These are phyloP conservation scores for Isoetes taiwanensis DNA, from an alignment of 75 land plant species.

Conservation along the genomic window DNA sequence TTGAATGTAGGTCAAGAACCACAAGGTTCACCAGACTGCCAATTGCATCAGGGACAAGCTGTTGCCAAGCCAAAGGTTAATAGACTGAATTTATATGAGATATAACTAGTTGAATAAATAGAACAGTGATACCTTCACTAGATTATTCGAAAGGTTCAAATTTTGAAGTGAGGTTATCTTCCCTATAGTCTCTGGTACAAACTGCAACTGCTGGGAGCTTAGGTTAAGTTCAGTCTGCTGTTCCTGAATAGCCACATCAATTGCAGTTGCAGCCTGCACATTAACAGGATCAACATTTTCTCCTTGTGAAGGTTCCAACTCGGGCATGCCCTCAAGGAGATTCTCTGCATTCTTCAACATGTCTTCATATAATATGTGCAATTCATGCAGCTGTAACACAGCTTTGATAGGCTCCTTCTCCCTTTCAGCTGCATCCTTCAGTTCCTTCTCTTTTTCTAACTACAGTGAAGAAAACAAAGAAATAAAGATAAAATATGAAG, in stretches of 20 bases:
- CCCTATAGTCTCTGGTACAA: slow-evolving; percentile 71
- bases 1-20: slow-evolving; percentile 42
- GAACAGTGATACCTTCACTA: slow-evolving; percentile 46
- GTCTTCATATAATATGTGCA: slow-evolving; percentile 57
- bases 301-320: too few relatives aligned
- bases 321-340: too few relatives aligned
- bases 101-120: background rate
- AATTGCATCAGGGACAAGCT: slow-evolving; percentile 73
- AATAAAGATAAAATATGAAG: too few relatives aligned
- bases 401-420: slow-evolving; percentile 6
- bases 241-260: too few relatives aligned
- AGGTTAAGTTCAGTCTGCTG: slow-evolving; percentile 52
- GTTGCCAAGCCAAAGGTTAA: slow-evolving; percentile 4
- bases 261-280: too few relatives aligned
- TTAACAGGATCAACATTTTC: too few relatives aligned
- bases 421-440: slow-evolving; percentile 15
- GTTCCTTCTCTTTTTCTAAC: slow-evolving; percentile 8
- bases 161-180: slow-evolving; percentile 27
- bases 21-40: slow-evolving; percentile 51
- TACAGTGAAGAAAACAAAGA: background rate
- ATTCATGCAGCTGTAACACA: slow-evolving; percentile 35
- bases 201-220: slow-evolving; percentile 22
- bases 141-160: slow-evolving; percentile 54
- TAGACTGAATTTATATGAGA: too few relatives aligned
- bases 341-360: slow-evolving; percentile 61